These are phyloP conservation scores for Trapa incisa DNA, from an alignment of 345 rosid genomes.

Conservation along the genomic window DNA sequence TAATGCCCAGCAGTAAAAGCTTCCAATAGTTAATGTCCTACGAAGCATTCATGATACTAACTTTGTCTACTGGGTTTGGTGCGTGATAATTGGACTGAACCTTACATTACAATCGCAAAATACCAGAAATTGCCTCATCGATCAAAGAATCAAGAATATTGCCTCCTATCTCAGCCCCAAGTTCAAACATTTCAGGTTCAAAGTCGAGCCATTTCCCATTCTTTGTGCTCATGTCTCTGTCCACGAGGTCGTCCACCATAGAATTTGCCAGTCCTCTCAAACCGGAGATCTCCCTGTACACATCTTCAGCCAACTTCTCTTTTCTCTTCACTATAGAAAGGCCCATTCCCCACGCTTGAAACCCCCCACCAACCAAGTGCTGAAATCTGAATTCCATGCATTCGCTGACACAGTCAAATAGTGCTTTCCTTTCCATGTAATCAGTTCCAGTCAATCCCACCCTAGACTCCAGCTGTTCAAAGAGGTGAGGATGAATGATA, in stretches of 20 bases:
- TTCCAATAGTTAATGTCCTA: too few species aligned
- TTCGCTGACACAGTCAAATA: conserved; percentile 68
- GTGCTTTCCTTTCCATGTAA: conserved; percentile 27
- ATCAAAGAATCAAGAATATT: conserved; percentile 44
- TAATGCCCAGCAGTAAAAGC: not conserved
- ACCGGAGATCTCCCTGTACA: conserved; percentile 54
- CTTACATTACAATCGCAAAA: conserved; percentile 11
- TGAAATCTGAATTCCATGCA: conserved; percentile 53
- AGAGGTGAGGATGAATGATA: conserved; percentile 48
- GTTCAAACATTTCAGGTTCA: conserved; percentile 48
- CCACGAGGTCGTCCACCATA: conserved; percentile 87
- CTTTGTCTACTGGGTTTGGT: too few species aligned
- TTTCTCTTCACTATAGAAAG: conserved; percentile 36
- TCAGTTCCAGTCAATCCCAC: conserved; percentile 18
- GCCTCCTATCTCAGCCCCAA: conserved; percentile 50
- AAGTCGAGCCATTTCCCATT: conserved; percentile 77
- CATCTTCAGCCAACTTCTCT: conserved; percentile 50
- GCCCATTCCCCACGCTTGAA: conserved; percentile 41
- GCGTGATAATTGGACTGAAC: too few species aligned
- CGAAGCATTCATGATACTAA: too few species aligned
- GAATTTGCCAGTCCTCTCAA: conserved; percentile 64
- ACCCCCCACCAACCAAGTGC: conserved; percentile 40
- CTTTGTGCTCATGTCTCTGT: conserved; percentile 74
- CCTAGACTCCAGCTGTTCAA: conserved; percentile 49
- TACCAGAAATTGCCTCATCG: conserved; percentile 49